phyloP scores from a whole-genome alignment of 208 protist genomes.

The Acanthamoeba lenticulata region DNA sequence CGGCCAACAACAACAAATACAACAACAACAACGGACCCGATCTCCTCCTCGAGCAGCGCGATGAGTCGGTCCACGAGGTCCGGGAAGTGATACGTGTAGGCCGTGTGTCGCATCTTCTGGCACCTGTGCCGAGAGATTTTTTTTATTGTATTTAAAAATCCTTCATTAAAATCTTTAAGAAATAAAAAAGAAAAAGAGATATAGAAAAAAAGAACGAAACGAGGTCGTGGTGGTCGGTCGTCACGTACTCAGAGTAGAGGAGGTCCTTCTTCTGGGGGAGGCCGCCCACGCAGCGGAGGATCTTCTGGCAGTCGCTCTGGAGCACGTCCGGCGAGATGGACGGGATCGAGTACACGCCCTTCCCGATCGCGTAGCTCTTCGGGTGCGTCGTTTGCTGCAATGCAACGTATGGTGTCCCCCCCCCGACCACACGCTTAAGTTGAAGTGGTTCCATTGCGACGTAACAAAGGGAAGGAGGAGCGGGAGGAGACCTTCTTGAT shows the following conservation, averaged over 20 bases:
- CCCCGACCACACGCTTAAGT: background rate
- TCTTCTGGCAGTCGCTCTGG: slow-evolving; percentile 34
- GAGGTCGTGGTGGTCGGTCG: background rate
- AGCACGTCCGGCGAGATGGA: background rate
- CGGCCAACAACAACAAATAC: background rate
- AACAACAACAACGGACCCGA: background rate
- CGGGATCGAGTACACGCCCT: slow-evolving; percentile 34
- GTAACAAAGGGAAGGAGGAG: background rate
- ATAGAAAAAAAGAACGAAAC: background rate
- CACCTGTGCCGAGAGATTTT: slow-evolving; percentile 25
- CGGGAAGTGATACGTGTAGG: slow-evolving; percentile 11
- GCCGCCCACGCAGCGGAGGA: background rate
- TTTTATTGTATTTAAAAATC: no score
- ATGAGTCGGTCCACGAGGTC: background rate
- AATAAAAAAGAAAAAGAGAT: background rate
- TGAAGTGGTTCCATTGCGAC: background rate
- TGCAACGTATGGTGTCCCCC: background rate
- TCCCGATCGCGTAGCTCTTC: slow-evolving; percentile 55
- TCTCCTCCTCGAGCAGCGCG: background rate
- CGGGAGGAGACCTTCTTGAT: background rate
- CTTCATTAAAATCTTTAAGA: no score
- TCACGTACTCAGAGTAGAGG: slow-evolving; percentile 12
- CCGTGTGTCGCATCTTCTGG: slow-evolving; percentile 29
- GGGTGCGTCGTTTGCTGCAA: slow-evolving; percentile 16
- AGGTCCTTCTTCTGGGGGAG: slow-evolving; percentile 45